These are phyloP conservation scores for Geopyxis carbonaria DNA, from an alignment of 495 filamentous ascomycete species.

Conservation along the genomic window DNA sequence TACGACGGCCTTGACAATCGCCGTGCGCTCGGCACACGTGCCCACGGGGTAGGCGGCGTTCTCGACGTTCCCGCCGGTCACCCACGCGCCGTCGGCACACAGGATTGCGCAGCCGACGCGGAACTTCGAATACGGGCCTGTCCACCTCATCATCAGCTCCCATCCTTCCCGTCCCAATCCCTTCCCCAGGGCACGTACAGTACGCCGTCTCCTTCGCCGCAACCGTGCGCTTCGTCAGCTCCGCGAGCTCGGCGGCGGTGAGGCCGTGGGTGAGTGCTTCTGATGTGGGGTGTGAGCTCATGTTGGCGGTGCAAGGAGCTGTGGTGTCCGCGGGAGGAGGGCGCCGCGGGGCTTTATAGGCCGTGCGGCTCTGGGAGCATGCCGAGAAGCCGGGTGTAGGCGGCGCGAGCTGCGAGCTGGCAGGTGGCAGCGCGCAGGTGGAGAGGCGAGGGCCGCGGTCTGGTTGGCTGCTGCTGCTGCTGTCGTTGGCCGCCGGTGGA, in stretches of 20 bases:
- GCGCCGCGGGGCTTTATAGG: too few relatives aligned
- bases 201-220: constrained; percentile 62
- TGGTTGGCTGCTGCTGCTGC: too few relatives aligned
- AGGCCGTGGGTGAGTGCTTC: constrained; percentile 31
- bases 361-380: too few relatives aligned
- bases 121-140: constrained; percentile 83
- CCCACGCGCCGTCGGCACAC: constrained; percentile 39
- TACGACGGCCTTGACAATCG: constrained; percentile 65
- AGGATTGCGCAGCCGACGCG: constrained; percentile 75
- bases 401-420: too few relatives aligned
- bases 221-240: constrained; percentile 40
- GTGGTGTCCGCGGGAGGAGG: too few relatives aligned
- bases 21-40: constrained; percentile 83
- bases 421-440: too few relatives aligned
- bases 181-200: constrained; percentile 32
- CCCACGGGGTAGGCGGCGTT: constrained; percentile 86
- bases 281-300: background rate
- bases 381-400: too few relatives aligned
- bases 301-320: background rate
- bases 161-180: background rate
- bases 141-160: background rate
- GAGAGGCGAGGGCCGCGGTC: too few relatives aligned
- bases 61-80: constrained; percentile 78
- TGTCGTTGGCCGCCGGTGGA: too few relatives aligned
- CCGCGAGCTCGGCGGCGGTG: constrained; percentile 39